Evolutionary conservation across 345 rosid species (phyloP), one percentile per base, ranked within the genome.

Genomic region (Populus euphratica): DNA sequence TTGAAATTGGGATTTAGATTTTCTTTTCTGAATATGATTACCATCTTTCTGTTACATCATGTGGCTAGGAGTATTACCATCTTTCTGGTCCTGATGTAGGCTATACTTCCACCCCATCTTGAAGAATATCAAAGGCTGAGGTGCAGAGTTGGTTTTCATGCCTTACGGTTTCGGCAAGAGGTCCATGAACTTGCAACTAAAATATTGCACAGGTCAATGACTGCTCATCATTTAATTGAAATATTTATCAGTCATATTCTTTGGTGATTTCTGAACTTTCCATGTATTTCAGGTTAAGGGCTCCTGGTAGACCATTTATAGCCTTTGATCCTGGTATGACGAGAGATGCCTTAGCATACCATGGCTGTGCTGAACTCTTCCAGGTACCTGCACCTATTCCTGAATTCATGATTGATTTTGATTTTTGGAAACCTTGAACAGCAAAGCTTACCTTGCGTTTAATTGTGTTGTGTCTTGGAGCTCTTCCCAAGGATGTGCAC

Each of bases 301-400:
- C 99, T 81, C 87, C 91, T 80, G 97, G 97, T 36, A 80, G 90
- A 54, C 99, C 96, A 61, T 93, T 89, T 83, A 90, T 96, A 83
- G 99, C 94, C n/a, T 96, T 82, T 83, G 96, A 96, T 87, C 98
- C 98, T 61, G 99, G 94, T 70, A 87, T 96, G 99, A 92, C 94
- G 17, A 87, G 98, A 85, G 99, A 96, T 83, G 94, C 97, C 75
- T 88, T 96, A 77, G 99, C 99, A 23, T 96, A 89, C 82, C 85
- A 93, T 81, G 98, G 99, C 72, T 96, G 98, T 83, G 93, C 98
- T 62, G 99, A 96, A 85, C 91, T 96, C 66, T 96, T 96, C 92
- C 99, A 96, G 99, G 99, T 96, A 92, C 84, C 80, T 79, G 50
- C 75, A 80, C 78, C 72, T 62, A 71, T 79, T 69, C 47, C 77